These are phyloP conservation scores for Pichia californica DNA, from an alignment of 805 yeast genomes.

Conservation along the genomic window DNA sequence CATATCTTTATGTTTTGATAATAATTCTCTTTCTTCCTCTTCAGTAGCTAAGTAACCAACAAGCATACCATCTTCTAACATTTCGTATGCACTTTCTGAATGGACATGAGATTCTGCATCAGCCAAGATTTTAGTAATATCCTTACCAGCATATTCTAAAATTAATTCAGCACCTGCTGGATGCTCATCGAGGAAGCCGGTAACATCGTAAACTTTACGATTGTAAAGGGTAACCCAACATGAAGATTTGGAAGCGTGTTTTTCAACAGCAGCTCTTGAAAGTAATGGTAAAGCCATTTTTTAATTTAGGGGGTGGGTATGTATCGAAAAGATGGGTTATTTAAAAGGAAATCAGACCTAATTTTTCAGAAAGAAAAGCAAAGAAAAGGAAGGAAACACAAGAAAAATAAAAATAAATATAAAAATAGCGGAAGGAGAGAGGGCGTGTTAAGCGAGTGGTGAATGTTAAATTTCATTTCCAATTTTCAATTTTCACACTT, in stretches of 20 bases:
- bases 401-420: too few species aligned
- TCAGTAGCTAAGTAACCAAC: slow-evolving; percentile 80
- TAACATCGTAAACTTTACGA: slow-evolving; percentile 80
- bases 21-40: slow-evolving; percentile 66
- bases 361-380: too few species aligned
- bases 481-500: too few species aligned
- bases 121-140: slow-evolving; percentile 65
- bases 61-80: slow-evolving; percentile 77
- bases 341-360: too few species aligned
- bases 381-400: too few species aligned
- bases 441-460: too few species aligned
- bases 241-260: slow-evolving; percentile 46
- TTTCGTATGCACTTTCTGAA: slow-evolving; percentile 82
- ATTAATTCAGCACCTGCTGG: slow-evolving; percentile 63
- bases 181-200: slow-evolving; percentile 64
- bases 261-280: slow-evolving; percentile 44
- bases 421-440: too few species aligned
- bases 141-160: slow-evolving; percentile 52
- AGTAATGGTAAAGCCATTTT: slow-evolving; percentile 50
- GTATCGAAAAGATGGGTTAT: too few species aligned
- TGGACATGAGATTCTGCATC: slow-evolving; percentile 70
- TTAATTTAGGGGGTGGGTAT: too few species aligned
- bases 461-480: too few species aligned
- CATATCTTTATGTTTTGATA: slow-evolving; percentile 47
- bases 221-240: slow-evolving; percentile 79